Evolutionary conservation across 2,329 filamentous ascomycete genomes (phyloP), one percentile per base, ranked within the genome.

Genomic region (Penicillium digitatum): DNA sequence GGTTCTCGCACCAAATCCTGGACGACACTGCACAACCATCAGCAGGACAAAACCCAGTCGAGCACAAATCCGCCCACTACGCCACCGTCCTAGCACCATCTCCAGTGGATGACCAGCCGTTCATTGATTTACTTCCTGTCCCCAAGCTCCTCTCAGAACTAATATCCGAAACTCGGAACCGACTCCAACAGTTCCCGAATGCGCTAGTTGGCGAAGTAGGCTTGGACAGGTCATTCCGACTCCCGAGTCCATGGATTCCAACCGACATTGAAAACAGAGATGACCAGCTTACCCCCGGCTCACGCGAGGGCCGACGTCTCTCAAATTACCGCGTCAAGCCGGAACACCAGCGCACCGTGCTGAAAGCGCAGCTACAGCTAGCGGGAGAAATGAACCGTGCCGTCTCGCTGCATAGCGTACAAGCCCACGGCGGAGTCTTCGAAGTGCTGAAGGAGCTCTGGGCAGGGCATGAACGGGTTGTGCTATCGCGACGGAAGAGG

Each of bases 1-100:
- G 84, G 84, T 87, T 87, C 66, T 82, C 84, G 0, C 79, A 87
- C 65, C 82, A 84, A 57, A 79, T 87, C 65, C 78, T 79, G 61
- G 74, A 78, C 60, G 75, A 82, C 50, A 57, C 47, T 3, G 38
- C 52, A 16, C 43, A 47, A 6, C 34, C 59, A 20, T 67, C 50
- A 18, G 46, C 54, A 10, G 27, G 34, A 29, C 24, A 34, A 27
- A 60, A 64, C 29, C 34, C 39, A 11, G 64, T 37, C 5, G 51
- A 62, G 5, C 65, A 70, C 3, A 74, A 78, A 47, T 65, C 75
- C 5, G 47, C 65, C 1, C 84, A 87, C 63, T 87, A 86, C 62
- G 74, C 74, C 56, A 69, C 67, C 22, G 80, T 84, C 1, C 72
- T 87, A 1, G 75, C 75, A 2, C 82, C 82, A 0, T 65, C 66